phyloP scores from a whole-genome alignment of 495 filamentous ascomycete genomes.

The Podospora didyma region DNA sequence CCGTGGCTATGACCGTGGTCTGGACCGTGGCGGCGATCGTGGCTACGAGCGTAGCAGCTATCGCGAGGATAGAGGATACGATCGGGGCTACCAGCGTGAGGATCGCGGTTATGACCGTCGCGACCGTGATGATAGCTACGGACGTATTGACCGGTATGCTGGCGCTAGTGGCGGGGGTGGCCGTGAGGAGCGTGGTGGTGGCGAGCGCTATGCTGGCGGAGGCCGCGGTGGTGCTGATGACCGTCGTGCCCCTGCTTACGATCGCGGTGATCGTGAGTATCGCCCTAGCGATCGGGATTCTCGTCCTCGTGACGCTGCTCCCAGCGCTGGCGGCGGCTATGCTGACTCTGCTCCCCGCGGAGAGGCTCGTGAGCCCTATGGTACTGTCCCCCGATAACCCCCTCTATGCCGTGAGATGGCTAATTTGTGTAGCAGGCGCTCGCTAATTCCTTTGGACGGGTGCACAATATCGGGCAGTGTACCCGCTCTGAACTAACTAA shows the following conservation, averaged over 20 bases:
- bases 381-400: constrained; percentile 13
- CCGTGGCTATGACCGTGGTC: constrained; percentile 44
- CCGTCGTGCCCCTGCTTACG: constrained; percentile 49
- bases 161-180: constrained; percentile 15
- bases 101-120: constrained; percentile 61
- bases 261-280: constrained; percentile 53
- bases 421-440: constrained; percentile 21
- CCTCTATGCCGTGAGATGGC: not conserved
- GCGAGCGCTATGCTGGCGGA: constrained; percentile 33
- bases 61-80: constrained; percentile 43
- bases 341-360: constrained; percentile 57
- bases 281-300: constrained; percentile 44
- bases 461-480: not conserved
- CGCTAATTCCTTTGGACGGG: constrained; percentile 17
- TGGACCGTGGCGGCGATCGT: constrained; percentile 51
- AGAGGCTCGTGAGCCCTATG: constrained; percentile 51
- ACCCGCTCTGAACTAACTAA: constrained; percentile 1
- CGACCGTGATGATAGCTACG: constrained; percentile 52
- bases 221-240: constrained; percentile 46
- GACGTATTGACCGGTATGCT: constrained; percentile 34
- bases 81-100: constrained; percentile 15
- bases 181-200: constrained; percentile 37
- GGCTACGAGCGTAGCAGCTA: constrained; percentile 55
- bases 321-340: constrained; percentile 46
- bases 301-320: constrained; percentile 44